These are phyloP conservation scores for Claviceps sp. DNA, from an alignment of 2,329 filamentous ascomycete species.

Conservation along the genomic window DNA sequence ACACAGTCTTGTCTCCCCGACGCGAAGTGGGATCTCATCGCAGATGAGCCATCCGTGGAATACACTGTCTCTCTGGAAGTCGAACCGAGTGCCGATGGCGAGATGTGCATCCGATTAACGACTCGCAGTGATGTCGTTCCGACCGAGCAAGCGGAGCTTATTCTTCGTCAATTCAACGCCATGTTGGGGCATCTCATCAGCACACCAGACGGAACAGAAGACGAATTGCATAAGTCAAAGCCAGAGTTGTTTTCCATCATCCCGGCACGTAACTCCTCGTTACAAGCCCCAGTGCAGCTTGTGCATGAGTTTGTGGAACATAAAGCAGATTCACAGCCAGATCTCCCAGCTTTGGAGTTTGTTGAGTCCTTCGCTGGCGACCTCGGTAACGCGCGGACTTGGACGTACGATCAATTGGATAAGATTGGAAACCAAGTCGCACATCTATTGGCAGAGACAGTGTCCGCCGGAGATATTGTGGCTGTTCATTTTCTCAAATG, in stretches of 20 bases:
- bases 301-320: slow-evolving; percentile 70
- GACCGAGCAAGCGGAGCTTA: slow-evolving; percentile 46
- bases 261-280: slow-evolving; percentile 41
- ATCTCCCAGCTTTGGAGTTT: slow-evolving; percentile 63
- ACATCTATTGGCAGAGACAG: slow-evolving; percentile 40
- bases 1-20: slow-evolving; percentile 16
- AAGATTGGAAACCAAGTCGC: slow-evolving; percentile 59
- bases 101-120: slow-evolving; percentile 51
- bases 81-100: slow-evolving; percentile 36
- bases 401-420: slow-evolving; percentile 67
- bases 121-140: slow-evolving; percentile 54
- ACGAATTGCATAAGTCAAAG: slow-evolving; percentile 20
- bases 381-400: slow-evolving; percentile 35
- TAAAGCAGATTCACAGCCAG: slow-evolving; percentile 40
- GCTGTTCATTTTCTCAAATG: slow-evolving; percentile 77
- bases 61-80: slow-evolving; percentile 75
- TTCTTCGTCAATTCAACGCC: slow-evolving; percentile 61
- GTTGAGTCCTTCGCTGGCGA: slow-evolving; percentile 40
- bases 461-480: slow-evolving; percentile 47
- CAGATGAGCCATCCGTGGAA: slow-evolving; percentile 59
- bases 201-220: slow-evolving; percentile 27
- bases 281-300: slow-evolving; percentile 45
- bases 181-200: slow-evolving; percentile 46
- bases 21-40: slow-evolving; percentile 42
- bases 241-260: slow-evolving; percentile 48